Base-by-base conservation (phyloP, 352 stramenopile genomes). In the Detonula confervacea region DNA sequence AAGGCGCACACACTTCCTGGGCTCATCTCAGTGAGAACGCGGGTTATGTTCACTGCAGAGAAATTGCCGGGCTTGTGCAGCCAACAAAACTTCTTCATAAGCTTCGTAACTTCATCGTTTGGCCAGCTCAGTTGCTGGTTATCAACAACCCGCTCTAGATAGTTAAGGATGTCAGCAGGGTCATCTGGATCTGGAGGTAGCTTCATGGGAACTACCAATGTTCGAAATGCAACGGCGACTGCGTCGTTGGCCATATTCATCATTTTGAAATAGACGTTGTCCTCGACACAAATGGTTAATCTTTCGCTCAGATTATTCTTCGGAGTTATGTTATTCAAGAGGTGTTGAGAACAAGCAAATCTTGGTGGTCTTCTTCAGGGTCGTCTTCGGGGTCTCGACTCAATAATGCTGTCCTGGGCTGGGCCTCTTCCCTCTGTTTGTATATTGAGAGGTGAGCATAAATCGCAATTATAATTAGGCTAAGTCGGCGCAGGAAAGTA, bases 121-220 rank as follows among this genome's bases (percentile, higher is more conserved):
- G 35, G 55, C 55, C 25, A 46, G 35, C 14, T 4, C 14, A 63
- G 29, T 22, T 44, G 2, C 22, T 63, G 11, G 18, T 47, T 63
- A 9, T 63, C 6, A 5, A 63, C 27, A 5, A 63, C 27, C 12
- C 18, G 55, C 18, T 44, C 25, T n/a, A 63, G 11, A 47, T 49
- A 63, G 4, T 47, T 3, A 7, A 63, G 27, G 24, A 44, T 49
- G 4, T 4, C 20, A 44, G 39, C 55, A 6, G 29, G 29, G 25
- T 27, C 24, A 47, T 63, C 55, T 6, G 55, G 55, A 22, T 44
- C 29, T 2, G 12, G 29, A 27, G 55, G 55, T 27, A 63, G 55
- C 16, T 44, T 49, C 55, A 63, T 63, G 1, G 55, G 55, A 3
- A 47, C 55, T 42, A 63, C n/a, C 55, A 63, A 46, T 11, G 55